Evolutionary conservation across 2,329 filamentous ascomycete species (phyloP).

Genomic region (Sordariomycetes sp.): DNA sequence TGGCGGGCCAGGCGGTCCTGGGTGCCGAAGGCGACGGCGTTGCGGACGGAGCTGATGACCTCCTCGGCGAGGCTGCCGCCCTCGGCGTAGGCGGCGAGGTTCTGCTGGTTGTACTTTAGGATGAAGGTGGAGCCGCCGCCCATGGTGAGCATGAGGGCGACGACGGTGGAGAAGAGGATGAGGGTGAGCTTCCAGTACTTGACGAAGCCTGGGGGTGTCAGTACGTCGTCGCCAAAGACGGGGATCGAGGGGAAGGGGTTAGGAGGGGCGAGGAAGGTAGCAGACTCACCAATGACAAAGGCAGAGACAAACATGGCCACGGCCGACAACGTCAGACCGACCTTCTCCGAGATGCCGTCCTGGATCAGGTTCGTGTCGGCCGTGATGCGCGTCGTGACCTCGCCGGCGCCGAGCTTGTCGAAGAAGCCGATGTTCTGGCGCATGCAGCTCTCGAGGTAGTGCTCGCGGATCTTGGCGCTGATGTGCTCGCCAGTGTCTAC

Average conservation of each 20-base stretch:
- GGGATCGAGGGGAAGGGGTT: neutral
- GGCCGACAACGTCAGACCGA: conserved; percentile 63
- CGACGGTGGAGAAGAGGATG: conserved; percentile 70
- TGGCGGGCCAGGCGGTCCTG: conserved; percentile 81
- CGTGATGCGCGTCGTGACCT: conserved; percentile 89
- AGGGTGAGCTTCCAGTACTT: conserved; percentile 89
- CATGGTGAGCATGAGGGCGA: conserved; percentile 70
- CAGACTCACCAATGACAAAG: conserved; percentile 54
- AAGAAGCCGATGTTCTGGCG: conserved; percentile 87
- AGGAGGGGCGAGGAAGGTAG: neutral
- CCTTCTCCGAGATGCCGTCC: conserved; percentile 85
- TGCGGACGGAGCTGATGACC: conserved; percentile 85
- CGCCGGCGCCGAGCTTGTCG: conserved; percentile 83
- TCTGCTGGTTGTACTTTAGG: conserved; percentile 67
- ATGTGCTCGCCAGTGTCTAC: conserved; percentile 63
- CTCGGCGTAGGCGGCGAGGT: conserved; percentile 65
- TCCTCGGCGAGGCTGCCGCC: conserved; percentile 88
- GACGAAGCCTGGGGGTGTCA: conserved; percentile 42
- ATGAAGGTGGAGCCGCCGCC: conserved; percentile 61
- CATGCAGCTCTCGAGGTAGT: conserved; percentile 75
- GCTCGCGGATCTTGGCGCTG: conserved; percentile 63
- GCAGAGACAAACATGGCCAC: conserved; percentile 75
- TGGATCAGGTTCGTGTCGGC: conserved; percentile 89
- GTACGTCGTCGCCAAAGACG: neutral
- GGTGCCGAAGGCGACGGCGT: conserved; percentile 84